These are phyloP conservation scores for Hypoxylon lienhwacheense DNA, from an alignment of 495 filamentous ascomycete species.

Conservation along the genomic window DNA sequence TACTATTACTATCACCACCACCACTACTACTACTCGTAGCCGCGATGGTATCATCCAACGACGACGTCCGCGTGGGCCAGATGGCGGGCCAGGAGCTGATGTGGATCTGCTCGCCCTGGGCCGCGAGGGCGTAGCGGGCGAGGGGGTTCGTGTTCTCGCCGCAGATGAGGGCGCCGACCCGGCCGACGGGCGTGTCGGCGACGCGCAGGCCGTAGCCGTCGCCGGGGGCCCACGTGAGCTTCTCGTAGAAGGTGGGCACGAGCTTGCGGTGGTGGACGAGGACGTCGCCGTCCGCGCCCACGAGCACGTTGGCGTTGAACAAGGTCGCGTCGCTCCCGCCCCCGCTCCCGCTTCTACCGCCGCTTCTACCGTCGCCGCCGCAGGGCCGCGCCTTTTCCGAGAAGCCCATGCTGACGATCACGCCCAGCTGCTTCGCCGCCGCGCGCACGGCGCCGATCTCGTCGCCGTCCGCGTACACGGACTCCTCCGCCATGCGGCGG, in stretches of 20 bases:
- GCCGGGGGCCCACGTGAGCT: constrained; percentile 42
- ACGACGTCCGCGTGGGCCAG: constrained; percentile 40
- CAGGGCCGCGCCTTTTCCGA: constrained; percentile 40
- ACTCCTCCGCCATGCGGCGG: constrained; percentile 35
- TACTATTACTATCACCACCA: neutral
- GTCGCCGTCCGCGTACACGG: constrained; percentile 41
- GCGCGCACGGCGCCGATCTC: constrained; percentile 38
- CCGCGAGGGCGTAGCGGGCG: constrained; percentile 36
- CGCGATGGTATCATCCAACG: constrained; percentile 25
- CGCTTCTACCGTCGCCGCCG: too few relatives aligned
- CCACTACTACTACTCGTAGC: constrained; percentile 4
- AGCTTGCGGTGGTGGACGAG: constrained; percentile 45
- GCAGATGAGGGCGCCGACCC: constrained; percentile 42
- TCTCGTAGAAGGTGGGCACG: constrained; percentile 46
- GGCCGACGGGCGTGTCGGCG: constrained; percentile 30
- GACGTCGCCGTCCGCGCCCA: constrained; percentile 36
- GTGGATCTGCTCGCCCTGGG: constrained; percentile 37
- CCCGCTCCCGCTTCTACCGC: too few relatives aligned
- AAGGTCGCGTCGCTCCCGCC: constrained; percentile 39
- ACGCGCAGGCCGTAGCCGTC: constrained; percentile 42
- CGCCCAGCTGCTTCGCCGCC: constrained; percentile 25
- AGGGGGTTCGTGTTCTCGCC: constrained; percentile 48
- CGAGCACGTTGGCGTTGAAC: constrained; percentile 45
- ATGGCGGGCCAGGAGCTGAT: constrained; percentile 43
- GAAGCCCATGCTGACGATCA: constrained; percentile 42